Conservation (phyloP, 352 stramenopile genomes). For the Phytopythium ostracodes region DNA sequence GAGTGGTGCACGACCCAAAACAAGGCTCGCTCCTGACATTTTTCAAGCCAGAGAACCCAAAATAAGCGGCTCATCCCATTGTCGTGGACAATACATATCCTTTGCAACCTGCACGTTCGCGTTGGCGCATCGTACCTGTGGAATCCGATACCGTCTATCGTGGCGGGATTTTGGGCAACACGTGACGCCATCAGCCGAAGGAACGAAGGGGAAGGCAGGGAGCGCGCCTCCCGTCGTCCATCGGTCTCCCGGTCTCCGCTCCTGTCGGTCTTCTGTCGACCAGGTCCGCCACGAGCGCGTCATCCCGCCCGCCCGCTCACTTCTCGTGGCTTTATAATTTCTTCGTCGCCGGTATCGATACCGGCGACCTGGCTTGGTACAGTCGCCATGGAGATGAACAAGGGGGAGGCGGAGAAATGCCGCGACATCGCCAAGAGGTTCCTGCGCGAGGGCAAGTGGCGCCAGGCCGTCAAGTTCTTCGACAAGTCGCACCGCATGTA, state of each 20-base stretch:
- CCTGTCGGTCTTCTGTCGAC: background rate
- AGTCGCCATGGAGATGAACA: conserved; percentile 88
- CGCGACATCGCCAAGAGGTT: conserved; percentile 88
- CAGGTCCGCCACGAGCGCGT: background rate
- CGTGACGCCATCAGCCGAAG: conserved; percentile 6
- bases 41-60: conserved; percentile 37
- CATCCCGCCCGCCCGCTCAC: background rate
- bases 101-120: background rate
- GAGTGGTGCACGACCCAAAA: conserved; percentile 16
- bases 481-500: conserved; percentile 90
- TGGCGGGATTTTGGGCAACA: conserved; percentile 4
- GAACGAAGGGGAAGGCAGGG: background rate
- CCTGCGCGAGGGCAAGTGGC: conserved; percentile 78
- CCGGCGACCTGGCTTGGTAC: background rate
- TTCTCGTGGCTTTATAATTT: background rate
- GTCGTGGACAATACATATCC: background rate
- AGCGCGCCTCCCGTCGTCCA: background rate
- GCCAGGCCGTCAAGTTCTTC: conserved; percentile 91
- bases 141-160: conserved; percentile 13
- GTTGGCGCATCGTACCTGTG: conserved; percentile 2
- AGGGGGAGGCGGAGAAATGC: conserved; percentile 90
- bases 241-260: background rate
- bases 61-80: conserved; percentile 18
- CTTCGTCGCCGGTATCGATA: background rate
- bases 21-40: conserved; percentile 41